Evolutionary conservation across 192 early-diverging fungal species (phyloP).

Genomic region (Backusella parvicylindrica): DNA sequence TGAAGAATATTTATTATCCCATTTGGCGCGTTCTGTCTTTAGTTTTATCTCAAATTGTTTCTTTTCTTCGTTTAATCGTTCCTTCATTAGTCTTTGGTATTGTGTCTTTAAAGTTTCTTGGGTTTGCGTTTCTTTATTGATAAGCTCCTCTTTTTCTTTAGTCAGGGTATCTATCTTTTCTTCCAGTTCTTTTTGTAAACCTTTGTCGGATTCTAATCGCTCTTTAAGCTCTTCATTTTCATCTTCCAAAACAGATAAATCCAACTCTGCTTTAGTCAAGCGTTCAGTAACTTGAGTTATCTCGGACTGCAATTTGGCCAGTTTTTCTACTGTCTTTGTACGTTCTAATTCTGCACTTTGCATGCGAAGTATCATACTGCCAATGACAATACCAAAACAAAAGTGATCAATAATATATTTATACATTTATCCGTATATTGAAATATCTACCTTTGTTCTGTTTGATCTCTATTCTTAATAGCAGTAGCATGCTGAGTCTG

Average conservation of each 20-base stretch:
- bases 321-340: conserved; percentile 35
- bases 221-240: not conserved
- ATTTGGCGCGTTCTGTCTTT: not conserved
- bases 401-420: not conserved
- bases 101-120: conserved; percentile 37
- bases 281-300: not conserved
- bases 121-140: not conserved
- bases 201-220: not conserved
- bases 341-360: conserved; percentile 23
- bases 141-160: not conserved
- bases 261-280: not conserved
- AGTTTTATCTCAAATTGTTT: conserved; percentile 31
- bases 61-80: conserved; percentile 39
- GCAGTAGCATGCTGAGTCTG: conserved; percentile 40
- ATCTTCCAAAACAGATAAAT: not conserved
- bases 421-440: not conserved
- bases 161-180: not conserved
- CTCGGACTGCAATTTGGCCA: conserved; percentile 7
- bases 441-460: conserved; percentile 34
- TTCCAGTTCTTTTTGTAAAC: not conserved
- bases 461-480: conserved; percentile 41
- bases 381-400: not conserved
- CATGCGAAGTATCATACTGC: conserved; percentile 13
- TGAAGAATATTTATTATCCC: conserved; percentile 20
- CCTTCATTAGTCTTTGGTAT: conserved; percentile 31